Evolutionary conservation across 2,329 filamentous ascomycete species (phyloP), one percentile per base, ranked within the genome.

Genomic region (Xylariales sp.): DNA sequence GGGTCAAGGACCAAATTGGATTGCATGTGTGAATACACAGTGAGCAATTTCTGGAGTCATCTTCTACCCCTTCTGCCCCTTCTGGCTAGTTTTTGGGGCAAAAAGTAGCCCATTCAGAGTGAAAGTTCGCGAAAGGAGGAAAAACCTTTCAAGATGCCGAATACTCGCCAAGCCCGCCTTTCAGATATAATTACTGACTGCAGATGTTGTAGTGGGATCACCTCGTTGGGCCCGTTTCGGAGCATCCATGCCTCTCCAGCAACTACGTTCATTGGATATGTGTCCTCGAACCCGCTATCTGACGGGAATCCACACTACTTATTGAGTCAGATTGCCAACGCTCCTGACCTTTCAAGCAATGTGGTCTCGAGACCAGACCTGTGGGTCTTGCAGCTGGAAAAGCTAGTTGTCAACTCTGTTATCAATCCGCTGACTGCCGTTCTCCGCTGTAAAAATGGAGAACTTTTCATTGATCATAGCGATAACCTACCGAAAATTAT

Each of bases 391-490:
- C 90, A 95, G 64, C 74, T 96, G 3, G 87, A 95, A 55, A 96
- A 95, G 60, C 70, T 96, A 1, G 84, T 86, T 1, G 71, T 90
- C 38, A 95, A 95, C 57, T 73, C 79, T 25, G 69, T 90, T 22
- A 79, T 96, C 53, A 94, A 95, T 56, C 88, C 91, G 0, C 65
- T 96, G n/a, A 93, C 88, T 0, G 84, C 83, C 1, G 65, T 96
- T 8, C 70, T 93, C 42, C 74, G 85, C 40, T 84, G 82, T 57
- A 78, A 78, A 47, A 96, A 96, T 52, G 88, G 89, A n/a, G 72
- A 74, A 4, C 61, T 96, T 0, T 79, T 95, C 12, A 73, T 74
- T 47, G 77, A 80, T 46, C 70, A 71, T 44, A 49, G 55, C 6
- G 55, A 60, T 8, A 62, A 70, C 11, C 56, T 86, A 12, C 72